These are phyloP conservation scores for sorghum (Sorghum bicolor) DNA, from an alignment of 176 grass and related monocot genomes.

Conservation along the genomic window Sorghum_bicolor_NCBIv3 NC_012871.2:4041001-4041500, in stretches of 20 bases:
- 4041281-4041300: neutral
- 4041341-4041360: constrained; percentile 20
- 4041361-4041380: constrained; percentile 6
- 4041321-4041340: neutral
- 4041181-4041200: constrained; percentile 11
- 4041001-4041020: neutral
- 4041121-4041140: constrained; percentile 96
- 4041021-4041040: neutral
- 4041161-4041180: constrained; percentile 18
- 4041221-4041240: constrained; percentile 7
- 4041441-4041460: neutral
- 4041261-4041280: neutral
- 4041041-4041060: constrained; percentile 51
- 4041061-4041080: constrained; percentile 85
- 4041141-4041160: constrained; percentile 28
- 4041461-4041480: constrained; percentile 3
- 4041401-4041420: constrained; percentile 11
- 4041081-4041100: constrained; percentile 76
- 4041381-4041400: neutral
- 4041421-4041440: neutral
- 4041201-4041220: neutral
- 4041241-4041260: constrained; percentile 1
- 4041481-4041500: constrained; percentile 38
- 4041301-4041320: neutral
- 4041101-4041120: constrained; percentile 96